These are phyloP conservation scores for Santalum album DNA, from an alignment of 164 flowering plant species.

Conservation along the genomic window DNA sequence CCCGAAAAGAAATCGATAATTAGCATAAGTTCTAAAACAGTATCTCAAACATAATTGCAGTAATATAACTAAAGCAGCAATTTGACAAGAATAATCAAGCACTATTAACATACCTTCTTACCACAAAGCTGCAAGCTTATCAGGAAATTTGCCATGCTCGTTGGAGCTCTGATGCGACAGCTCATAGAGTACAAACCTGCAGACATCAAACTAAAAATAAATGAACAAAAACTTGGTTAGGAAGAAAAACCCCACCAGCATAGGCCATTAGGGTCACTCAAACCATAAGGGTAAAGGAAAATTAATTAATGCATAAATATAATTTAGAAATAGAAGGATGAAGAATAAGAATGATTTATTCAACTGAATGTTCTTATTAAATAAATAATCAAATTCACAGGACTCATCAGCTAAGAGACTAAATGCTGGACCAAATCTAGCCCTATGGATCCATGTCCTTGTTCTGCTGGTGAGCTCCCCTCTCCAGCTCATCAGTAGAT, in stretches of 20 bases:
- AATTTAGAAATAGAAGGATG: background rate
- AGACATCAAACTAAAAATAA: background rate
- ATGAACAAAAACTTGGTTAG: no score
- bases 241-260: background rate
- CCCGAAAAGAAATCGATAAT: no score
- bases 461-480: conserved; percentile 12
- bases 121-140: no score
- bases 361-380: conserved; percentile 10
- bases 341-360: conserved; percentile 5
- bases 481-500: conserved; percentile 23
- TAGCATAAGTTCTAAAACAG: no score
- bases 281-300: background rate
- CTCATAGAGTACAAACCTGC: conserved; percentile 2
- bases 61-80: no score
- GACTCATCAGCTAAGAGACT: conserved; percentile 7
- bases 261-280: background rate
- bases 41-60: no score
- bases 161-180: no score
- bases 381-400: conserved; percentile 8
- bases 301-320: background rate
- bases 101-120: no score
- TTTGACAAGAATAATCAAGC: no score
- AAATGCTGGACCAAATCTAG: conserved; percentile 11
- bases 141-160: no score
- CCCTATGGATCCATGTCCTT: conserved; percentile 25